Evolutionary conservation across 2,329 filamentous ascomycete species (phyloP), one percentile per base, ranked within the genome.

Genomic region (Fusarium brachygibbosum): DNA sequence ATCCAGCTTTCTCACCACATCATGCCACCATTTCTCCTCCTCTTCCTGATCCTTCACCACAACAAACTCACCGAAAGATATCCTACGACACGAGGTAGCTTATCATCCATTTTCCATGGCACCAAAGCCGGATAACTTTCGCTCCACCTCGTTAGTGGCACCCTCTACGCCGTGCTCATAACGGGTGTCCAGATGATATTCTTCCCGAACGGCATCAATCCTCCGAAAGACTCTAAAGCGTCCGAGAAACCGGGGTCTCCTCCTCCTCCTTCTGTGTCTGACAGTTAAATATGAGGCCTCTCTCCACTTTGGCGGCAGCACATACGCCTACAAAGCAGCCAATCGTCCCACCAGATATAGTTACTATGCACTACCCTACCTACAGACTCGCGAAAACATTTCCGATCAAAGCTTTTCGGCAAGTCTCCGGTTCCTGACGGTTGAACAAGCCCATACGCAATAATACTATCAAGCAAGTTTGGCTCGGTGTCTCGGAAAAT

Each of bases 401-500:
- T 2, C 5, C 7, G 23, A 28, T 10, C 23, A 42, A 13, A 0
- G 5, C 0, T 16, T 6, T 12, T 25, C 0, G n/a, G n/a, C n/a
- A n/a, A n/a, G n/a, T n/a, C n/a, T n/a, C n/a, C n/a, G n/a, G n/a
- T n/a, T n/a, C n/a, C n/a, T n/a, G n/a, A n/a, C n/a, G n/a, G n/a
- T n/a, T n/a, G n/a, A 3, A 29, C 10, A 21, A 12, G 19, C 37
- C 14, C 37, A 16, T 14, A 40, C 5, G 4, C 0, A 23, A 41
- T 8, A 23, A 10, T 19, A 23, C 8, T 41, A 3, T 4, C 13
- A 16, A 16, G 12, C 16, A 16, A 10, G 4, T 16, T 16, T 16
- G 16, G 8, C 38, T 23, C 19, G 6, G 23, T 25, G 23, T 25
- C 23, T 25, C 6, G 19, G n/a, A n/a, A n/a, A n/a, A n/a, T n/a